phyloP scores from a whole-genome alignment of 1,284 basidiomycete species.

The Leccinum subatratum region DNA sequence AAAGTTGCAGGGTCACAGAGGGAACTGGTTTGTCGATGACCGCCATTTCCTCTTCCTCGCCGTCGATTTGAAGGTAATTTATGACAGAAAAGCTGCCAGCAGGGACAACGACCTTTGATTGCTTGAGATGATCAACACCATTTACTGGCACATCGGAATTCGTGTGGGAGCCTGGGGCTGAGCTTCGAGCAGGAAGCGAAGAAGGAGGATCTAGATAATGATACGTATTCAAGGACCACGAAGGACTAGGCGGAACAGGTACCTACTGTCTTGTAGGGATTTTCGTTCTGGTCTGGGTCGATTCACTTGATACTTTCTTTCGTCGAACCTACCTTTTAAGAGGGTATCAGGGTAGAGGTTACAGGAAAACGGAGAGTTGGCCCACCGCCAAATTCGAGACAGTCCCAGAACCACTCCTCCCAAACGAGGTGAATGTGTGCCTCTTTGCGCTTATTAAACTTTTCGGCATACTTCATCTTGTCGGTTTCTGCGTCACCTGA shows the following conservation, averaged over 20 bases:
- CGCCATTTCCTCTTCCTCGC: constrained; percentile 44
- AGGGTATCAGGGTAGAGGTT: constrained; percentile 3
- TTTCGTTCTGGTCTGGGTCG: constrained; percentile 56
- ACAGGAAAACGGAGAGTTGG: neutral
- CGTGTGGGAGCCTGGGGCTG: constrained; percentile 18
- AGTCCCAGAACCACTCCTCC: constrained; percentile 87
- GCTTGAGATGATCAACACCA: constrained; percentile 3
- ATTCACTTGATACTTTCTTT: constrained; percentile 53
- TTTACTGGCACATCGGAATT: constrained; percentile 15
- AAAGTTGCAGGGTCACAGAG: constrained; percentile 57
- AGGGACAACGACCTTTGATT: constrained; percentile 10
- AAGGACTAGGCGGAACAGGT: neutral
- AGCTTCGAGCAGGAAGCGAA: constrained; percentile 14
- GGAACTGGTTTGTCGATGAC: constrained; percentile 53
- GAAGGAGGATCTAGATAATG: constrained; percentile 20
- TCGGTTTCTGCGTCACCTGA: constrained; percentile 45
- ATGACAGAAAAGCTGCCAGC: constrained; percentile 26
- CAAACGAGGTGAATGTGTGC: constrained; percentile 69
- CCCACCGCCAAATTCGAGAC: constrained; percentile 60
- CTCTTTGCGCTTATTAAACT: constrained; percentile 61
- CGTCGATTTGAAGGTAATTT: constrained; percentile 19
- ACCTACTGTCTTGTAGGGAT: constrained; percentile 32
- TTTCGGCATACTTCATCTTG: constrained; percentile 67
- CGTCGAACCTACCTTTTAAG: constrained; percentile 42
- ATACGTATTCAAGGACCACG: neutral